Percentiles rank a stretch among this genome's conserved stretches.
phyloP scores from a whole-genome alignment of 2,329 filamentous ascomycete genomes.

The Teratosphaeria nubilosa region DNA sequence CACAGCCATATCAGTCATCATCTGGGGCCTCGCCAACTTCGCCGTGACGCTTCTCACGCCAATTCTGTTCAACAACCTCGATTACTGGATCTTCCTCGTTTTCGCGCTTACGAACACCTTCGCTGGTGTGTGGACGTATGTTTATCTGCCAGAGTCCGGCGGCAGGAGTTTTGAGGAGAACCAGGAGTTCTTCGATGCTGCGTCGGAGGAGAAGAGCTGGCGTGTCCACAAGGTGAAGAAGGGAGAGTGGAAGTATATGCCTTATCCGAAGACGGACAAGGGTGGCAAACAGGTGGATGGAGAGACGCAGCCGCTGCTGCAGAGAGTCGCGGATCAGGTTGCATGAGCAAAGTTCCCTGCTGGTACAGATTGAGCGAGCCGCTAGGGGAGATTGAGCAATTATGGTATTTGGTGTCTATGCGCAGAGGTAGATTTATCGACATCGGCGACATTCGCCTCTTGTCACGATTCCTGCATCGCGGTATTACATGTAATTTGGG shows the following conservation, averaged over 20 bases:
- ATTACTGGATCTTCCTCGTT: constrained; percentile 49
- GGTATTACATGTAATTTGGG: not conserved
- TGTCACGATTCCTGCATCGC: too few species aligned
- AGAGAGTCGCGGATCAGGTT: constrained; percentile 34
- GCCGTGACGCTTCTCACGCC: constrained; percentile 48
- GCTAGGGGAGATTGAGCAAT: too few species aligned
- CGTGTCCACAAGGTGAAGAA: constrained; percentile 42
- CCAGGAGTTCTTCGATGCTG: constrained; percentile 47
- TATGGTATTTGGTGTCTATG: too few species aligned
- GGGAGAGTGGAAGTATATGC: constrained; percentile 41
- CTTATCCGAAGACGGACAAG: constrained; percentile 29
- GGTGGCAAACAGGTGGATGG: constrained; percentile 22
- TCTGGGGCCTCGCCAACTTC: constrained; percentile 51
- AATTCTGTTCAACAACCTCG: constrained; percentile 49
- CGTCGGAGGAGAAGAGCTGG: constrained; percentile 43
- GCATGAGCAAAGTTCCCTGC: not conserved
- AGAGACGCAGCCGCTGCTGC: constrained; percentile 37
- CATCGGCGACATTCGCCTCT: too few species aligned
- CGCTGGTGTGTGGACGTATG: constrained; percentile 46
- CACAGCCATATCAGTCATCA: constrained; percentile 44
- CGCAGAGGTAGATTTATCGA: too few species aligned
- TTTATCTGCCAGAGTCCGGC: constrained; percentile 45
- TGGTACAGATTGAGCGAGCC: not conserved
- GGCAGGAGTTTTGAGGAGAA: constrained; percentile 52
- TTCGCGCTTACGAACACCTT: constrained; percentile 46